phyloP scores from a whole-genome alignment of 768 basidiomycete genomes.

The Leucosporidium creatinivorum region DNA sequence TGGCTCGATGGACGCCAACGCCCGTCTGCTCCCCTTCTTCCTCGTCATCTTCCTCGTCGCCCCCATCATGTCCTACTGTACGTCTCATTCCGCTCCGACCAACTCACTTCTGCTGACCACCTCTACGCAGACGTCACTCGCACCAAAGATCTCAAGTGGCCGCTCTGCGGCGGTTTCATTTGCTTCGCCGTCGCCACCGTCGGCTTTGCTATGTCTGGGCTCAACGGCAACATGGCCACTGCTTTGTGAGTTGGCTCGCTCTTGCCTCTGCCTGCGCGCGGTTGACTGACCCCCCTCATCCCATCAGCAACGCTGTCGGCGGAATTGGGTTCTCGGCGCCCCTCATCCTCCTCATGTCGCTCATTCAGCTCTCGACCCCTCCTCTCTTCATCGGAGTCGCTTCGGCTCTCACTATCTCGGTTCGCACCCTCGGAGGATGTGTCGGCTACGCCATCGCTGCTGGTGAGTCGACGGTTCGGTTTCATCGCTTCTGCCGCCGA shows the following conservation, averaged over 20 bases:
- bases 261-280: no score
- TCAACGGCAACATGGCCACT: background rate
- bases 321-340: slow-evolving; percentile 16
- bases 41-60: slow-evolving; percentile 9
- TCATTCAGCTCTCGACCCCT: slow-evolving; percentile 16
- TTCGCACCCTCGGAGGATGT: no score
- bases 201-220: background rate
- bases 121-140: slow-evolving; percentile 5
- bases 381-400: slow-evolving; percentile 17
- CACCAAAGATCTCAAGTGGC: slow-evolving; percentile 18
- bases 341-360: slow-evolving; percentile 8
- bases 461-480: no score
- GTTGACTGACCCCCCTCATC: background rate
- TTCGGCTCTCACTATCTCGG: background rate
- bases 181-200: slow-evolving; percentile 2
- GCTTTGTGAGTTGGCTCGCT: background rate
- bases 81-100: background rate
- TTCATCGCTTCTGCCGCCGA: no score
- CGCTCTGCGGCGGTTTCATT: slow-evolving; percentile 4
- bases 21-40: slow-evolving; percentile 10
- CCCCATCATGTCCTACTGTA: slow-evolving; percentile 1
- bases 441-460: no score
- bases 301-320: background rate
- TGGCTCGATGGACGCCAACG: slow-evolving; percentile 8
- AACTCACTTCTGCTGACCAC: background rate